Evolutionary conservation across 192 early-diverging fungal genomes (phyloP).

Genomic region (Backusella macrospora): DNA sequence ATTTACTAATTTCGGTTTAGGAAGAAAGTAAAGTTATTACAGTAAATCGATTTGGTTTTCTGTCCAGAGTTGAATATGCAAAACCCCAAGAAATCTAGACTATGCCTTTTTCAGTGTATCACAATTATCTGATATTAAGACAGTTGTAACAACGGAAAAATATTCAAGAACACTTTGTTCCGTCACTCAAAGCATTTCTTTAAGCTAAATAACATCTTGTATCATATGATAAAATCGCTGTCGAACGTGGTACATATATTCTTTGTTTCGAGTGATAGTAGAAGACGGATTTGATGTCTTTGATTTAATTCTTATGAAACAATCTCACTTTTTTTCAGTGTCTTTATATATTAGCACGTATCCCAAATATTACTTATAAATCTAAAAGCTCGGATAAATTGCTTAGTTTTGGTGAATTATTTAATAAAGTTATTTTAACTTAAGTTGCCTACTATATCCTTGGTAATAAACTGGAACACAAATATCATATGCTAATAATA

Average conservation of each 20-base stretch:
- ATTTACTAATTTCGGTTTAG: neutral
- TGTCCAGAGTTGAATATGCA: neutral
- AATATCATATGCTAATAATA: neutral
- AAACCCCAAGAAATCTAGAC: neutral
- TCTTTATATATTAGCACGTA: neutral
- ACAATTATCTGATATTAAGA: neutral
- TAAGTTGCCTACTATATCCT: neutral
- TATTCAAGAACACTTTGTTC: neutral
- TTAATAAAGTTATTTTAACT: neutral
- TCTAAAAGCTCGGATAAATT: neutral
- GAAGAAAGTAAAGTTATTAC: neutral
- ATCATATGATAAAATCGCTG: slow-evolving; percentile 5
- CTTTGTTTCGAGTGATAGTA: neutral
- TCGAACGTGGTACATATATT: neutral
- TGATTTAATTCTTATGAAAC: neutral
- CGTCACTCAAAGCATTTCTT: slow-evolving; percentile 6
- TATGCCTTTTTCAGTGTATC: neutral
- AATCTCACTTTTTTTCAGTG: neutral
- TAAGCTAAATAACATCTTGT: neutral
- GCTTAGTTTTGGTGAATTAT: neutral
- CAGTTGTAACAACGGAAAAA: neutral
- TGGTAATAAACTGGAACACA: slow-evolving; percentile 1
- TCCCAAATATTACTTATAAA: too few species aligned
- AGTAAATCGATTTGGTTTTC: neutral
- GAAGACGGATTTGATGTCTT: neutral